Evolutionary conservation across 352 stramenopile species (phyloP), one percentile per base, ranked within the genome.

Genomic region (Phytophthora meadii): DNA sequence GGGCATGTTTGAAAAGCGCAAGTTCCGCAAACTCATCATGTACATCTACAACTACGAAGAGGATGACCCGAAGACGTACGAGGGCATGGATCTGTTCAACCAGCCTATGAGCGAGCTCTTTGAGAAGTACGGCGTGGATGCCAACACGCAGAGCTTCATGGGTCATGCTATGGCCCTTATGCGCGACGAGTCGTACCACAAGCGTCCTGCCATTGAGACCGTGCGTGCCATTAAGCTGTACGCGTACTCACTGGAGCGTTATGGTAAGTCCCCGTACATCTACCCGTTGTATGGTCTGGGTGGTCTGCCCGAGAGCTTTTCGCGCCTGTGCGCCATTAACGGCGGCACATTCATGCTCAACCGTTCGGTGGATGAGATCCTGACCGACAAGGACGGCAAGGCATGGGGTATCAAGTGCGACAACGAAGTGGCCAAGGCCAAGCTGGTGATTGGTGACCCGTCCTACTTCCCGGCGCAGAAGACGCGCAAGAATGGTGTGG

Each of bases 311-410:
- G 97, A 99, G 81, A 97, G 97, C 55, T 99, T 99, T 78, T 99
- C 97, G 60, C 94, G 98, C 41, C 93, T 99, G 6, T 99, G 96
- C 68, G 98, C 98, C 17, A 99, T 99, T 77, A 95, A 99, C 81
- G 98, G 98, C 57, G 97, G 98, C 66, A 99, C 97, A 41, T 99
- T 99, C 74, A 99, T 99, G 97, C 89, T 99, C 25, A 98, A 99
- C 81, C 95, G 95, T 54, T 87, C 93, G 54, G 93, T 99, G 12
- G 90, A 97, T 52, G 90, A 97, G 74, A 89, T 98, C 45, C 68
- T 99, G 19, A 98, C 96, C 55, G 90, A 99, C 72, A 87, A 87
- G 41, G 76, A 96, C 49, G 96, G 94, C 55, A 88, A 98, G 68
- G 97, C 97, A 2, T 98, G 89, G 84, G 98, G 97, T 57, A 92